phyloP scores from a whole-genome alignment of 805 yeast species.

The Saccharomycopsis lassenensis region DNA sequence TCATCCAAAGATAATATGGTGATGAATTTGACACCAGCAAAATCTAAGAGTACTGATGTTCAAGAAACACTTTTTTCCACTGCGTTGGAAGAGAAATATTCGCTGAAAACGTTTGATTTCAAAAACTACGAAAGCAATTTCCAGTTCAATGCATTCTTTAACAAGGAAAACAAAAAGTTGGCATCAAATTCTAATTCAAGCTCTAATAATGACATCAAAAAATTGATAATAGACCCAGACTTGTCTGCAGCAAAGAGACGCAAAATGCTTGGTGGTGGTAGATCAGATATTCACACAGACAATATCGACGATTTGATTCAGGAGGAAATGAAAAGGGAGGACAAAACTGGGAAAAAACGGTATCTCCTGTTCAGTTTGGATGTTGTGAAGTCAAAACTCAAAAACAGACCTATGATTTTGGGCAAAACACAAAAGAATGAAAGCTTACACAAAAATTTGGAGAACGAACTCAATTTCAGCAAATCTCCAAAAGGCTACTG shows the following conservation, averaged over 20 bases:
- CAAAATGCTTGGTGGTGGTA: constrained; percentile 25
- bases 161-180: not conserved
- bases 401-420: constrained; percentile 4
- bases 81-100: constrained; percentile 4
- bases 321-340: not conserved
- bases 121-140: not conserved
- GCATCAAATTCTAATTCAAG: not conserved
- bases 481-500: constrained; percentile 41
- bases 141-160: constrained; percentile 1
- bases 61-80: constrained; percentile 3
- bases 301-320: not conserved
- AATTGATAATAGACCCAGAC: constrained; percentile 30
- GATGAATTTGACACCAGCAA: constrained; percentile 12
- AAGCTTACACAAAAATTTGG: too few species aligned
- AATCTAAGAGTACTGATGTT: too few species aligned
- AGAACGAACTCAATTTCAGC: constrained; percentile 8
- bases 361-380: too few species aligned
- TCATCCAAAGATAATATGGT: constrained; percentile 6
- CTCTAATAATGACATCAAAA: constrained; percentile 22
- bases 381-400: too few species aligned
- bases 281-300: not conserved
- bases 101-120: constrained; percentile 9
- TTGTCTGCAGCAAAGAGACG: constrained; percentile 34
- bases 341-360: too few species aligned
- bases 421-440: too few species aligned